Evolutionary conservation across 352 stramenopile species (phyloP).

Genomic region (Phytophthora pinifolia): DNA sequence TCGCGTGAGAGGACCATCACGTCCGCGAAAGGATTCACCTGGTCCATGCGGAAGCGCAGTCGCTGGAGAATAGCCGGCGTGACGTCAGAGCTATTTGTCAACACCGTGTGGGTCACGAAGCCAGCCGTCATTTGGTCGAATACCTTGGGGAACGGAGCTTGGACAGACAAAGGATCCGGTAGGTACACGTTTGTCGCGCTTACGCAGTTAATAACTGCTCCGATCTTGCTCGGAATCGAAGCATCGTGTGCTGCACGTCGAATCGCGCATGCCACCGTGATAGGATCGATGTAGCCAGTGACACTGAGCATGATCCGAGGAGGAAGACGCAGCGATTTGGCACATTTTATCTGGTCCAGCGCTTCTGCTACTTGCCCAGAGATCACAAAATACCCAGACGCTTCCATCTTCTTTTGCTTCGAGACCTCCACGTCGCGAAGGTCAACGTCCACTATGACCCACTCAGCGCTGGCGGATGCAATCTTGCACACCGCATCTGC

Average conservation of each 20-base stretch:
- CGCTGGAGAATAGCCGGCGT: slow-evolving; percentile 37
- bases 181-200: slow-evolving; percentile 57
- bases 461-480: slow-evolving; percentile 44
- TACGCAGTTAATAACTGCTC: slow-evolving; percentile 51
- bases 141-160: slow-evolving; percentile 55
- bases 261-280: slow-evolving; percentile 48
- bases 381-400: slow-evolving; percentile 25
- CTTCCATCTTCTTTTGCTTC: slow-evolving; percentile 35
- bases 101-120: slow-evolving; percentile 63
- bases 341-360: slow-evolving; percentile 21
- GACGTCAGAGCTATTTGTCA: slow-evolving; percentile 60
- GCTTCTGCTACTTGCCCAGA: slow-evolving; percentile 21
- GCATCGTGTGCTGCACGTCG: slow-evolving; percentile 20
- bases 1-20: slow-evolving; percentile 62
- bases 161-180: slow-evolving; percentile 35
- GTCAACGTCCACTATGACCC: slow-evolving; percentile 43
- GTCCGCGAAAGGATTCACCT: slow-evolving; percentile 71
- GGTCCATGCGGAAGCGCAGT: slow-evolving; percentile 66
- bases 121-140: slow-evolving; percentile 69
- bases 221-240: slow-evolving; percentile 40
- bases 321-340: slow-evolving; percentile 23
- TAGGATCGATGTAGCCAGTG: slow-evolving; percentile 56
- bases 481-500: slow-evolving; percentile 47
- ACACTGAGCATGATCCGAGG: slow-evolving; percentile 56
- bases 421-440: slow-evolving; percentile 23